phyloP scores from a whole-genome alignment of 1,284 basidiomycete species.

The Limonomyces culmigenus region DNA sequence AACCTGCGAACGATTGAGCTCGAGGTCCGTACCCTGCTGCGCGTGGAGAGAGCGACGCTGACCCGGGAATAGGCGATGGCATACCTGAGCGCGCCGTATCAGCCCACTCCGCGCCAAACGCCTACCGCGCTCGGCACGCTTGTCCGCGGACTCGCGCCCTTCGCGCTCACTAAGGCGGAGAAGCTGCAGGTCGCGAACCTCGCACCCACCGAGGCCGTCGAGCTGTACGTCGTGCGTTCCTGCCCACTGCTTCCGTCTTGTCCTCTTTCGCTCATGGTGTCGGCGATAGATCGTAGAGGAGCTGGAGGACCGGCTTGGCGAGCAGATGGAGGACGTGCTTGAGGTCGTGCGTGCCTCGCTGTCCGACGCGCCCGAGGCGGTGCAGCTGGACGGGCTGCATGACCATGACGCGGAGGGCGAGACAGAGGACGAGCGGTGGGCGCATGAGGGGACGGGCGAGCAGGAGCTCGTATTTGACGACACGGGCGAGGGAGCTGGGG shows the following conservation, averaged over 20 bases:
- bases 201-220: slow-evolving; percentile 66
- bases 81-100: slow-evolving; percentile 60
- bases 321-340: slow-evolving; percentile 58
- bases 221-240: slow-evolving; percentile 86
- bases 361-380: slow-evolving; percentile 8
- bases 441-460: slow-evolving; percentile 19
- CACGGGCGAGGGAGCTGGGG: slow-evolving; percentile 43
- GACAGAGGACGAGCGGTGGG: slow-evolving; percentile 17
- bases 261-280: slow-evolving; percentile 12
- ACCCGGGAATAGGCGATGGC: no score
- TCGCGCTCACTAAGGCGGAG: slow-evolving; percentile 76
- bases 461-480: slow-evolving; percentile 42
- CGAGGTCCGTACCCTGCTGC: slow-evolving; percentile 63
- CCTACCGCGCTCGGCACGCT: slow-evolving; percentile 48
- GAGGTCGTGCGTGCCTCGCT: slow-evolving; percentile 37
- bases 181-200: slow-evolving; percentile 85
- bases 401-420: slow-evolving; percentile 11
- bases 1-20: slow-evolving; percentile 82
- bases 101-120: slow-evolving; percentile 55
- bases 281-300: slow-evolving; percentile 92
- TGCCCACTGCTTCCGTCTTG: slow-evolving; percentile 24
- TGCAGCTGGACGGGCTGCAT: slow-evolving; percentile 5
- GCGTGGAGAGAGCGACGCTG: no score
- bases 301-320: slow-evolving; percentile 64
- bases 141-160: slow-evolving; percentile 47